These are phyloP conservation scores for Aristolochia contorta DNA, from an alignment of 164 flowering plant genomes.

Conservation along the genomic window DNA sequence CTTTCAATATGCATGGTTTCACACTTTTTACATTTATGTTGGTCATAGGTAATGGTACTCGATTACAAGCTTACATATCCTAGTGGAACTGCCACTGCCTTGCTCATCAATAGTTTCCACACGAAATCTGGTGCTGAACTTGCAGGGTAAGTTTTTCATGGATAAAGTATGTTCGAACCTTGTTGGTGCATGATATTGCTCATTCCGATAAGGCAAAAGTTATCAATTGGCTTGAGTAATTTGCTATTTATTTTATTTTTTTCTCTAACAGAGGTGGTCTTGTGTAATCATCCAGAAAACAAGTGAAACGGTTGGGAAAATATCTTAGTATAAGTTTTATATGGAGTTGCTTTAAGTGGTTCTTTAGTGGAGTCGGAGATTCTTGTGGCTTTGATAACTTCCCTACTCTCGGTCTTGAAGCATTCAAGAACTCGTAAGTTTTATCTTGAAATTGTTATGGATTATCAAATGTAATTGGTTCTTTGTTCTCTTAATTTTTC, in stretches of 20 bases:
- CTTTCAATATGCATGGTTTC: too few relatives aligned
- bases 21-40: neutral
- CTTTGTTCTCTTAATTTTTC: neutral
- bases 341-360: constrained; percentile 99
- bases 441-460: neutral
- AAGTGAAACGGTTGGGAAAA: constrained; percentile 81
- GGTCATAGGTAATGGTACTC: constrained; percentile 72
- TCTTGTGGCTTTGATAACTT: constrained; percentile 96
- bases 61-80: constrained; percentile 95
- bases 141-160: constrained; percentile 25
- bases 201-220: too few relatives aligned
- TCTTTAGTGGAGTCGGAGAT: constrained; percentile 94
- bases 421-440: constrained; percentile 77
- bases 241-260: neutral
- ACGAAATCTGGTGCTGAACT: constrained; percentile 91
- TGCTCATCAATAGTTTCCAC: constrained; percentile 95
- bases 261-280: neutral
- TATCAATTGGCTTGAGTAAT: too few relatives aligned
- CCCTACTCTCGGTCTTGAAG: constrained; percentile 68
- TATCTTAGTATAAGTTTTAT: constrained; percentile 72
- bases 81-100: constrained; percentile 97
- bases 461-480: neutral
- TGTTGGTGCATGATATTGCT: neutral
- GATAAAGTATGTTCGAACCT: too few relatives aligned
- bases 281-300: constrained; percentile 47